A percentile compares a stretch with the other conserved stretches of the same genome.
Evolutionary conservation across 129 eudicot genomes (phyloP).

Genomic region (Gnaphalium uliginosum): DNA sequence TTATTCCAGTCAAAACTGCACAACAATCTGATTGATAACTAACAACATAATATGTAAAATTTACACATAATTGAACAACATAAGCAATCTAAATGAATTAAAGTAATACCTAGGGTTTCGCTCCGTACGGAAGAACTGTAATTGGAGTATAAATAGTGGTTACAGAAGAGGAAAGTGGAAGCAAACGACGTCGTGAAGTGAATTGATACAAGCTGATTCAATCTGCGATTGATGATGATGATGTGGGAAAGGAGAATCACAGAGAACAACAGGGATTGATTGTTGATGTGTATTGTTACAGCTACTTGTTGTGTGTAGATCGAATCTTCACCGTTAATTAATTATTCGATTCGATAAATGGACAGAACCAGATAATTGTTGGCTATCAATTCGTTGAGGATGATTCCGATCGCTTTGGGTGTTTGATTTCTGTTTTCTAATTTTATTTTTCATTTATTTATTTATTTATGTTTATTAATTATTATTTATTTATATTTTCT

Average conservation of each 20-base stretch:
- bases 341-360: constrained; percentile 17
- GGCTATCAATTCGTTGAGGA: constrained; percentile 26
- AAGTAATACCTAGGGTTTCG: not conserved
- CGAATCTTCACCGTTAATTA: constrained; percentile 50
- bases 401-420: constrained; percentile 30
- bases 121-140: not conserved
- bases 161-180: constrained; percentile 12
- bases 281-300: not conserved
- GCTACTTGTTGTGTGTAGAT: constrained; percentile 27
- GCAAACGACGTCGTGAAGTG: constrained; percentile 1
- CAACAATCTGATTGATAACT: not conserved
- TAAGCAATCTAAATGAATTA: constrained; percentile 7
- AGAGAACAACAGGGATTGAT: constrained; percentile 18
- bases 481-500: too few species aligned
- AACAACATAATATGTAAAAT: not conserved
- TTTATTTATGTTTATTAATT: too few species aligned
- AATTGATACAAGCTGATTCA: too few species aligned
- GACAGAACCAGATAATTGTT: constrained; percentile 27
- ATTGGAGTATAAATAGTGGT: constrained; percentile 12
- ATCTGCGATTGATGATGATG: constrained; percentile 8
- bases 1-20: not conserved
- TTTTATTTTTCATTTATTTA: too few species aligned
- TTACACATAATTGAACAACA: not conserved
- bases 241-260: constrained; percentile 35
- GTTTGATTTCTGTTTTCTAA: constrained; percentile 10